These are phyloP conservation scores for Teunomyces lycoperdinae DNA, from an alignment of 805 yeast species.

Conservation along the genomic window DNA sequence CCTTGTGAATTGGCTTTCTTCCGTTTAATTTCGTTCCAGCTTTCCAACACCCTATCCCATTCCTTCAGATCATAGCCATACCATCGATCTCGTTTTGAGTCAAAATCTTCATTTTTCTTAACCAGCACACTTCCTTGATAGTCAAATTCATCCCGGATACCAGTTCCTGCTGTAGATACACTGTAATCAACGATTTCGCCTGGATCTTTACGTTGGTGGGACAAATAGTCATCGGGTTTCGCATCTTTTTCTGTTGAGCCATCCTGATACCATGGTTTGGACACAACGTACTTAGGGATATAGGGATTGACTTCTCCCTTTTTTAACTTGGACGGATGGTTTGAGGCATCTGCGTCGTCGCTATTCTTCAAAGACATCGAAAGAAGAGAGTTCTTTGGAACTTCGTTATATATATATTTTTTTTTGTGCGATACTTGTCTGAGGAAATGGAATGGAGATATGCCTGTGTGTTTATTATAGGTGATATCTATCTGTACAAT, in stretches of 20 bases:
- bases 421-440: not conserved
- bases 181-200: constrained; percentile 43
- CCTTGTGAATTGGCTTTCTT: constrained; percentile 3
- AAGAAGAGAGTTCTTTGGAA: not conserved
- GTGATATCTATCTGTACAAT: not conserved
- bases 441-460: not conserved
- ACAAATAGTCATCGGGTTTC: constrained; percentile 40
- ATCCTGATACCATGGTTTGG: constrained; percentile 39
- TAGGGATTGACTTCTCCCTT: constrained; percentile 23
- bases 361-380: not conserved
- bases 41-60: constrained; percentile 49
- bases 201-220: constrained; percentile 55
- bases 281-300: constrained; percentile 39
- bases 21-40: constrained; percentile 35
- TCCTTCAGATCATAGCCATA: constrained; percentile 69
- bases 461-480: not conserved
- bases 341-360: not conserved
- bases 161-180: constrained; percentile 53
- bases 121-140: constrained; percentile 8
- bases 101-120: constrained; percentile 49
- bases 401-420: not conserved
- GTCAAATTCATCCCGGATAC: constrained; percentile 49
- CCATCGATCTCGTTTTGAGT: constrained; percentile 77
- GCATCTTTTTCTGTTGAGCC: constrained; percentile 4
- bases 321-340: constrained; percentile 5